phyloP scores from a whole-genome alignment of 2,329 filamentous ascomycete species.

The Dactylonectria estremocensis region DNA sequence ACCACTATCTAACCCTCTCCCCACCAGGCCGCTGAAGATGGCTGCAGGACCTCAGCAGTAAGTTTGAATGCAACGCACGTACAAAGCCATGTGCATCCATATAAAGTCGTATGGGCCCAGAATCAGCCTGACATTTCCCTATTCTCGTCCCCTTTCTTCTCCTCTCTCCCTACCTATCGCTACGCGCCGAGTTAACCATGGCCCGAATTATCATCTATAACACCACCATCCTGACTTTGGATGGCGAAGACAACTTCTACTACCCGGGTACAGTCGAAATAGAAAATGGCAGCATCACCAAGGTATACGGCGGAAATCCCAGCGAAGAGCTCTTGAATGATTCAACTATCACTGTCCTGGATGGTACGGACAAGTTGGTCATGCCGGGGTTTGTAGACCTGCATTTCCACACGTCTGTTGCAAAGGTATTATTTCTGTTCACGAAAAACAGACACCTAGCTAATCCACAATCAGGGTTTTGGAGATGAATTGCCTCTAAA shows the following conservation, averaged over 20 bases:
- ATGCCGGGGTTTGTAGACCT: slow-evolving; percentile 24
- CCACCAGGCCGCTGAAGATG: neutral
- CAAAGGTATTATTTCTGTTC: neutral
- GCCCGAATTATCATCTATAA: slow-evolving; percentile 22
- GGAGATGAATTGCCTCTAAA: slow-evolving; percentile 27
- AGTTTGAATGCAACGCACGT: neutral
- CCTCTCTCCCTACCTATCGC: neutral
- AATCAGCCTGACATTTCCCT: neutral
- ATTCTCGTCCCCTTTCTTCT: neutral
- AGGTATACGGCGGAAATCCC: slow-evolving; percentile 15
- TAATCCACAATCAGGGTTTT: slow-evolving; percentile 2
- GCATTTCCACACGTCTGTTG: slow-evolving; percentile 26
- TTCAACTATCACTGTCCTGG: neutral
- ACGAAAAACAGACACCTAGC: neutral
- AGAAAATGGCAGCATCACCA: slow-evolving; percentile 2
- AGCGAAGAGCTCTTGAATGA: neutral
- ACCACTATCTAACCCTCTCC: neutral
- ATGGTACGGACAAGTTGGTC: slow-evolving; percentile 23
- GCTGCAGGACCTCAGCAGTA: neutral
- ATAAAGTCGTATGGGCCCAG: too few species aligned
- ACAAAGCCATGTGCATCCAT: neutral
- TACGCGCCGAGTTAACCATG: neutral
- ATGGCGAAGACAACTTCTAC: slow-evolving; percentile 13
- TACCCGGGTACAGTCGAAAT: slow-evolving; percentile 23
- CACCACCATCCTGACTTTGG: slow-evolving; percentile 16